Conservation (phyloP, 306 rosid genomes). For the Cucurbita argyrosperma region DNA sequence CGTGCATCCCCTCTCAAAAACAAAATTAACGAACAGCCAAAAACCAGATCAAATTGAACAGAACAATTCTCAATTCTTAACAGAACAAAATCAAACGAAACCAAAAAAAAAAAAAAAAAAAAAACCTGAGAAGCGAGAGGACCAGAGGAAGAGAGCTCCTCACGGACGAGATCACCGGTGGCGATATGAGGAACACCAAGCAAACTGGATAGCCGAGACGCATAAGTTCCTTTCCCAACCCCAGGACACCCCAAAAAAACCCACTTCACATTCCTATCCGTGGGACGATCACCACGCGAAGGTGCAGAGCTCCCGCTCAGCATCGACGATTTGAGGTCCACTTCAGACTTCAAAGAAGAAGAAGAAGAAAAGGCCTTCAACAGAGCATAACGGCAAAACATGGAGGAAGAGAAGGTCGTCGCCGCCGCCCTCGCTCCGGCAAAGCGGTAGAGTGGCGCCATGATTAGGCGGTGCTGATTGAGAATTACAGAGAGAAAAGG, state of each 20-base stretch:
- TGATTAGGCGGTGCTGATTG: not conserved
- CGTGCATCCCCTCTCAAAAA: not conserved
- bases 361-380: slow-evolving; percentile 14
- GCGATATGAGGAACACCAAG: slow-evolving; percentile 43
- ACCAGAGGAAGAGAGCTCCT: slow-evolving; percentile 35
- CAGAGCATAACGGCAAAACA: not conserved
- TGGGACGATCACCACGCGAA: not conserved
- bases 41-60: not conserved
- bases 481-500: not conserved
- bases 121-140: slow-evolving; percentile 27
- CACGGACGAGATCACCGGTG: slow-evolving; percentile 45
- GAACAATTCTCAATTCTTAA: not conserved
- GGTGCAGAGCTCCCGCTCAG: slow-evolving; percentile 6
- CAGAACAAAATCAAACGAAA: not conserved
- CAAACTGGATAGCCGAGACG: slow-evolving; percentile 27
- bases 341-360: slow-evolving; percentile 9
- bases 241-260: slow-evolving; percentile 45
- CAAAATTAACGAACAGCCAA: not conserved
- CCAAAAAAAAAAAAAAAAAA: too few relatives aligned
- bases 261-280: slow-evolving; percentile 26
- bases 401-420: not conserved
- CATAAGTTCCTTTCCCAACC: slow-evolving; percentile 42
- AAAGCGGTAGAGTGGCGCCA: slow-evolving; percentile 17
- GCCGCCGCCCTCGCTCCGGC: not conserved
- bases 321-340: slow-evolving; percentile 11